phyloP scores from a whole-genome alignment of 2,329 filamentous ascomycete species.

The Alternaria novae-zelandiae region DNA sequence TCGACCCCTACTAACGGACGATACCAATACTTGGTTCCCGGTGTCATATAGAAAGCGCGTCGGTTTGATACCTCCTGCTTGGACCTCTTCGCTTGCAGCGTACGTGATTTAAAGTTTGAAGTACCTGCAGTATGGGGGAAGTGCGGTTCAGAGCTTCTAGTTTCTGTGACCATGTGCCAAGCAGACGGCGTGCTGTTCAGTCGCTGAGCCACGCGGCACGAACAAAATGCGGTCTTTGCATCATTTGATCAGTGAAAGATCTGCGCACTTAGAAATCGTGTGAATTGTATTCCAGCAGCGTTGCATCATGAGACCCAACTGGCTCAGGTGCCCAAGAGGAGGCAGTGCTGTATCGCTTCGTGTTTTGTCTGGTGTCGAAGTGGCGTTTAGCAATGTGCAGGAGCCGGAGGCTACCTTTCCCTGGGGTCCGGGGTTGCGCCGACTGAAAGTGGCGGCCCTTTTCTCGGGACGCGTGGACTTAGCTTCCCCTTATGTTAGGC shows the following conservation, averaged over 20 bases:
- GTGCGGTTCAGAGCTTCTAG: not conserved
- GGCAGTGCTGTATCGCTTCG: slow-evolving; percentile 1
- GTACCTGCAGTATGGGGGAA: not conserved
- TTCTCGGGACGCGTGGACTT: not conserved
- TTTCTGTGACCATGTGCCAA: not conserved
- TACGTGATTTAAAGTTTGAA: not conserved
- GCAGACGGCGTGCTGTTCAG: not conserved
- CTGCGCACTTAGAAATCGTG: not conserved
- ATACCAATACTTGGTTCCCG: not conserved
- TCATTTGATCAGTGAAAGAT: not conserved
- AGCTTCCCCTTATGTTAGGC: not conserved
- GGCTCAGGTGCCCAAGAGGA: not conserved
- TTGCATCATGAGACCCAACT: not conserved
- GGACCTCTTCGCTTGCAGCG: not conserved
- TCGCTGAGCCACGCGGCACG: not conserved
- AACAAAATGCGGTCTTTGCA: not conserved
- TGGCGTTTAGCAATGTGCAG: not conserved
- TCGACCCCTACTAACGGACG: not conserved
- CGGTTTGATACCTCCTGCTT: not conserved
- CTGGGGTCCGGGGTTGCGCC: not conserved
- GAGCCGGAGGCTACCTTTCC: not conserved
- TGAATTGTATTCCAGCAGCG: not conserved
- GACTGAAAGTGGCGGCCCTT: not conserved
- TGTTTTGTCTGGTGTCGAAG: not conserved
- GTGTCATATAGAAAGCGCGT: not conserved